Evolutionary conservation across 73 alveolate species (phyloP), one percentile per base, ranked within the genome.

Genomic region (Tetrahymena malaccensis): DNA sequence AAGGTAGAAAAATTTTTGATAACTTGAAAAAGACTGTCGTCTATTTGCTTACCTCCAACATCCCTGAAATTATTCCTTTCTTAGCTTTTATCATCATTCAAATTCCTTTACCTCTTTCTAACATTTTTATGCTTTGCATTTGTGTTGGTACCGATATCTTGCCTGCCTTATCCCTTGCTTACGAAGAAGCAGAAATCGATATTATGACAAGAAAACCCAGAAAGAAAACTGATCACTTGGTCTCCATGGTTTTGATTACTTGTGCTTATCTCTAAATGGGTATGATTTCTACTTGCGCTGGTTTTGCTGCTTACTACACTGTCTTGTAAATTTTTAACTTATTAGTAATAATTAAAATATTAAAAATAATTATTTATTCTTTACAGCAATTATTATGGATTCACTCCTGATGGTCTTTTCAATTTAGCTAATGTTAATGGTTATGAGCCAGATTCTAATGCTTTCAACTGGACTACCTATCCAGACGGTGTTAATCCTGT

Each of bases 1-100:
- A 99, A 98, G 99, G 99, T 43, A 98, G 99, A 95, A 97, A 97
- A 89, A 98, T 99, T 96, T 99, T 98, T 93, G 99, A 98, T 84
- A 99, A 98, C 94, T 96, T 99, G 84, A 98, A 98, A 95, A 98
- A 98, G 97, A 85, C 98, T 17, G 98, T 98, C 19, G 99, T 97
- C 83, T 98, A 98, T 95, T 85, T 96, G 55, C 96, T 98, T 17
- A 70, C 98, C 17, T 96, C 99, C 7, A 98, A 98, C 93, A 97
- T 98, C 89, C 99, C 99, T 35, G 99, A 98, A 96, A 96, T 98
- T 8, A 96, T 95, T 93, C 99, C 99, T 37, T 98, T 98, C 97
- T 38, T 98, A 40, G 97, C 97, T 37, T 97, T 97, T 94, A 97
- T 98, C 83, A 57, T 98, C 56, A 34, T 97, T 31, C 98, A 97